Conservation (phyloP, 2,329 filamentous ascomycete species). For the Fusarium falciforme region DNA sequence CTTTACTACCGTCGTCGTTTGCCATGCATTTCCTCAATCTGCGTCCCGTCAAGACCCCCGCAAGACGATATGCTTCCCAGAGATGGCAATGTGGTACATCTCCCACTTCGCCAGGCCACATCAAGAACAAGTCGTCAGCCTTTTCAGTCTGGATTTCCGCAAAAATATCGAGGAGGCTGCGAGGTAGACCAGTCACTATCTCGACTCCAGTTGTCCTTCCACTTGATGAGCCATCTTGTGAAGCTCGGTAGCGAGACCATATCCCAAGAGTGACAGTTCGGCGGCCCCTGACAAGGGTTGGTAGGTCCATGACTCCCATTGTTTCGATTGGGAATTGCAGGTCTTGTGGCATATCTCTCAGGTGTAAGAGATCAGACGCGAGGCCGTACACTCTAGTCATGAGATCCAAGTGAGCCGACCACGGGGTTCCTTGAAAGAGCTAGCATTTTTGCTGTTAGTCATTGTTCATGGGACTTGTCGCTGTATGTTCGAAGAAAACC, state of each 20-base stretch:
- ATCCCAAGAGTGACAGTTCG: slow-evolving; percentile 18
- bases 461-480: not conserved
- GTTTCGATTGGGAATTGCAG: slow-evolving; percentile 14
- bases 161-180: slow-evolving; percentile 43
- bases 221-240: not conserved
- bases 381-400: slow-evolving; percentile 34
- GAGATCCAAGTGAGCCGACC: slow-evolving; percentile 24
- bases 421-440: slow-evolving; percentile 32
- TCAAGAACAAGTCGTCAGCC: slow-evolving; percentile 30
- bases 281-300: slow-evolving; percentile 33
- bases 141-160: slow-evolving; percentile 22
- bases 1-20: not conserved
- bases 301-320: slow-evolving; percentile 38
- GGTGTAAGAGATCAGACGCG: not conserved
- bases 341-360: not conserved
- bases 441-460: not conserved
- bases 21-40: slow-evolving; percentile 7
- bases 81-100: slow-evolving; percentile 43
- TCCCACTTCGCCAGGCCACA: slow-evolving; percentile 43
- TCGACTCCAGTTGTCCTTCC: slow-evolving; percentile 32
- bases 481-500: not conserved
- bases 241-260: slow-evolving; percentile 16
- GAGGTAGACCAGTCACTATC: slow-evolving; percentile 41
- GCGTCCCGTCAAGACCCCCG: slow-evolving; percentile 40
- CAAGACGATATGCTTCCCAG: slow-evolving; percentile 44